A percentile compares a stretch with the other conserved stretches of the same genome.
Evolutionary conservation across 306 rosid genomes (phyloP).

Genomic region (Fragaria ananassa): DNA sequence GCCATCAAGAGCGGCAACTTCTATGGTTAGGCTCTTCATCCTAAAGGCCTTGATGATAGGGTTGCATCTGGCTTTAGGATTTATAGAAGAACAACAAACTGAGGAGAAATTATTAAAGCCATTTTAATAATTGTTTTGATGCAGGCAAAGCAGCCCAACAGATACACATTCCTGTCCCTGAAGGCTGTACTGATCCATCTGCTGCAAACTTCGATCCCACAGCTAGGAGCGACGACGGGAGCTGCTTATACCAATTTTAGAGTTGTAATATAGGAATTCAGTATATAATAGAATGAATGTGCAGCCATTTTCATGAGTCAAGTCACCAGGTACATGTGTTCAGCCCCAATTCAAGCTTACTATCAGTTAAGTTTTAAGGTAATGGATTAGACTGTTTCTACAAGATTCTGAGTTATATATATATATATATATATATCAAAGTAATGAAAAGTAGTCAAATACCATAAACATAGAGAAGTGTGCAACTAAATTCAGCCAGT

Average conservation of each 20-base stretch:
- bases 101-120: constrained; percentile 19
- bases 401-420: background rate
- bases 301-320: constrained; percentile 1
- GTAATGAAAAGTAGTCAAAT: background rate
- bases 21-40: constrained; percentile 45
- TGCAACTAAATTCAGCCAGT: background rate
- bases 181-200: constrained; percentile 55
- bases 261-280: constrained; percentile 12
- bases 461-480: background rate
- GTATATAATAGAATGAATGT: background rate
- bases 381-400: background rate
- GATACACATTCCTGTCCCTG: constrained; percentile 51
- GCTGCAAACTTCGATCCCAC: constrained; percentile 59
- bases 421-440: background rate
- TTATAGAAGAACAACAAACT: constrained; percentile 3
- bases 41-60: constrained; percentile 25
- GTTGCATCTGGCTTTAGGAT: constrained; percentile 24
- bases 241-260: constrained; percentile 46
- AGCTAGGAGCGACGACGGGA: constrained; percentile 45
- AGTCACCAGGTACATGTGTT: background rate
- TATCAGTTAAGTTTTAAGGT: background rate
- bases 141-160: constrained; percentile 60
- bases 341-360: background rate
- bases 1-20: constrained; percentile 51
- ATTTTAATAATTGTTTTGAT: constrained; percentile 39